A percentile compares a stretch with the other conserved stretches of the same genome.
Evolutionary conservation across 139 green algal species (phyloP).

Genomic region (Chlamydomonas eustigma): DNA sequence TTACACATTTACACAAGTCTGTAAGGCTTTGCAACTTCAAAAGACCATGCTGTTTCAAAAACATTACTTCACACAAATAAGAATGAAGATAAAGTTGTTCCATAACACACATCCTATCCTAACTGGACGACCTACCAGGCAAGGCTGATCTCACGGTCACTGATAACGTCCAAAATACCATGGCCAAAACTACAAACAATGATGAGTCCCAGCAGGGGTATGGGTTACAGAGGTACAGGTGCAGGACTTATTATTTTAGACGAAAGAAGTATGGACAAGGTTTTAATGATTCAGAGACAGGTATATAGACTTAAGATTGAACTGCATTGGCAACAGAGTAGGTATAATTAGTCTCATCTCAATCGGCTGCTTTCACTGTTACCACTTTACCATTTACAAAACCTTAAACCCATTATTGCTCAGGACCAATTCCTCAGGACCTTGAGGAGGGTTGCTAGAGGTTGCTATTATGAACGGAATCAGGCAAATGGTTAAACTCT

Average conservation of each 20-base stretch:
- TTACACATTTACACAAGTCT: no score
- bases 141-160: constrained; percentile 31
- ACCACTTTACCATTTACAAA: background rate
- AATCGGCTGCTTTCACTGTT: background rate
- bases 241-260: background rate
- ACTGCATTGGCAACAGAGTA: background rate
- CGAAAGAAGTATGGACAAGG: background rate
- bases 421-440: background rate
- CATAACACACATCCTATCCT: background rate
- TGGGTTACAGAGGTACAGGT: background rate
- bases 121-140: background rate
- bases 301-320: background rate
- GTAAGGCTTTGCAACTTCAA: no score
- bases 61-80: background rate
- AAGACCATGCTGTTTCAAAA: background rate
- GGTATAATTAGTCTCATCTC: background rate
- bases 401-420: background rate
- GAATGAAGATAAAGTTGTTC: background rate
- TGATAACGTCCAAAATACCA: constrained; percentile 54
- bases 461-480: no score
- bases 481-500: background rate
- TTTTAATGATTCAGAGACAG: background rate
- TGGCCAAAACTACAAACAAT: constrained; percentile 48
- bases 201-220: background rate
- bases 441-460: no score